phyloP scores from a whole-genome alignment of 768 basidiomycete genomes.

The Hericium alpestre region DNA sequence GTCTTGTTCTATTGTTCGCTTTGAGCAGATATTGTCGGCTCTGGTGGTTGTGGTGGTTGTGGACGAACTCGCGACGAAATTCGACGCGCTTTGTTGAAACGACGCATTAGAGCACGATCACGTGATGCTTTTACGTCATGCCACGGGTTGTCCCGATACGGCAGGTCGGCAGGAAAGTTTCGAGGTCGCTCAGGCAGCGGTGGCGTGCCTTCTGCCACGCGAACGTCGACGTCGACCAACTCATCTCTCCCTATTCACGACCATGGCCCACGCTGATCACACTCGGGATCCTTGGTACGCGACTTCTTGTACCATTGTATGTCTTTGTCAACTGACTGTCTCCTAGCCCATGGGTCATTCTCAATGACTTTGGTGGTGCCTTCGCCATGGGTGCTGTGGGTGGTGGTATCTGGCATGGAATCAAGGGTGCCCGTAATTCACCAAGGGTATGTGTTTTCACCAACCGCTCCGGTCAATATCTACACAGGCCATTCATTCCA shows the following conservation, averaged over 20 bases:
- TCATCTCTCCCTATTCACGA: conserved; percentile 5
- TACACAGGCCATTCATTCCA: not conserved
- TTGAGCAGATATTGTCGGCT: not conserved
- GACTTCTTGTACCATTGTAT: not conserved
- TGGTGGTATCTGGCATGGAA: conserved; percentile 97
- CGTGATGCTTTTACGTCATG: not conserved
- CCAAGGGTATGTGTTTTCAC: conserved; percentile 55
- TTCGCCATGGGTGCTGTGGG: conserved; percentile 98
- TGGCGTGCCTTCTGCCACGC: not conserved
- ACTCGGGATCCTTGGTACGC: conserved; percentile 85
- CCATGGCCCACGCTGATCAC: conserved; percentile 86
- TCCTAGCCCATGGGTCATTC: conserved; percentile 89
- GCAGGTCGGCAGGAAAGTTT: conserved; percentile 1
- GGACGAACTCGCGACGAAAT: not conserved
- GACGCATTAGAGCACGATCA: not conserved
- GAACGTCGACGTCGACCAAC: conserved; percentile 2
- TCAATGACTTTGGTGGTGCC: conserved; percentile 96
- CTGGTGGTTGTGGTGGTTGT: not conserved
- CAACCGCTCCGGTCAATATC: not conserved
- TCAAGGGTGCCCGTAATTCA: conserved; percentile 95
- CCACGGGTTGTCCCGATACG: conserved; percentile 1
- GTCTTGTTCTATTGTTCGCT: not conserved
- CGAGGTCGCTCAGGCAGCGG: not conserved
- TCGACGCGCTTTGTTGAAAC: not conserved
- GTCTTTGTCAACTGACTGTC: conserved; percentile 1